Conservation (phyloP, 73 alveolate species). For the Tetrahymena malaccensis region DNA sequence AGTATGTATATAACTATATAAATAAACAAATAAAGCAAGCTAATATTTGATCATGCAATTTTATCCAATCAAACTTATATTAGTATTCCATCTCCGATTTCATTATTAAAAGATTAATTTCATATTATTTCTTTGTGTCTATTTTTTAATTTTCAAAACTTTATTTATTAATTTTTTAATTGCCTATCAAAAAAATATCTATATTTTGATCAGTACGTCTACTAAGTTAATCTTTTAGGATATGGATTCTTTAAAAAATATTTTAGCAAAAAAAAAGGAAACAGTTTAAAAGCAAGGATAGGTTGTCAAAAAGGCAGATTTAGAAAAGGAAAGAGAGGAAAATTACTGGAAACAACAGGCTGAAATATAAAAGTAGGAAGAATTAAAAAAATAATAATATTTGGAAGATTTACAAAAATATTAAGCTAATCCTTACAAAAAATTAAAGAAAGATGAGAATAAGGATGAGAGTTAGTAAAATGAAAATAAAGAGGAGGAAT, state of each 20-base stretch:
- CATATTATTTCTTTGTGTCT: not conserved
- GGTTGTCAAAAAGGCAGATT: not conserved
- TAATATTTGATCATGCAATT: not conserved
- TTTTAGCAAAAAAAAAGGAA: not conserved
- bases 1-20: too few relatives aligned
- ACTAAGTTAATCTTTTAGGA: not conserved
- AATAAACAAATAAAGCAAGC: too few relatives aligned
- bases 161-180: not conserved
- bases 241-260: not conserved
- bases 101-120: not conserved
- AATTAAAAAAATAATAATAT: not conserved
- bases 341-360: not conserved
- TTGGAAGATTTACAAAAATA: not conserved
- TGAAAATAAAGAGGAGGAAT: conserved; percentile 44
- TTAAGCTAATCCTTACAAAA: not conserved
- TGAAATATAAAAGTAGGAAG: not conserved
- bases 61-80: not conserved
- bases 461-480: conserved; percentile 56
- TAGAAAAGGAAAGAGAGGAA: not conserved
- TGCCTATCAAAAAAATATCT: not conserved
- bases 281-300: not conserved
- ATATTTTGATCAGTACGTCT: not conserved
- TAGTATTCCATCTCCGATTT: not conserved
- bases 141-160: not conserved
- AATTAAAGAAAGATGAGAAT: not conserved